Conservation (phyloP, 2,329 filamentous ascomycete species). For the Pseudocercospora cruenta region DNA sequence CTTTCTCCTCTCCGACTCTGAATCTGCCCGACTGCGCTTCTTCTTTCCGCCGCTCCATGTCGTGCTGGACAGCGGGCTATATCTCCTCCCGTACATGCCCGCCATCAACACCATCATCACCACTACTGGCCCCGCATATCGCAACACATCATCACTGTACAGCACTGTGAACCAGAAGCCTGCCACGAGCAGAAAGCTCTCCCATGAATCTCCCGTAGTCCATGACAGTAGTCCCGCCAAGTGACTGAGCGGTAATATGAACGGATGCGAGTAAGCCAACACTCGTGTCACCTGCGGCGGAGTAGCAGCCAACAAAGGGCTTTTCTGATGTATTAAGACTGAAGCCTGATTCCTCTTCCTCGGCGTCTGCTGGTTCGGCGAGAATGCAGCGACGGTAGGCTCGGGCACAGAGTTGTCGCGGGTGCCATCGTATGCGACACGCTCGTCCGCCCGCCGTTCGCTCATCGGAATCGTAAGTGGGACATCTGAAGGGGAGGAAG, state of each 20-base stretch:
- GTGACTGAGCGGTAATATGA: conserved; percentile 85
- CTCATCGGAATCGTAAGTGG: conserved; percentile 31
- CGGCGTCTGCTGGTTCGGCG: conserved; percentile 71
- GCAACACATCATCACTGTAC: conserved; percentile 82
- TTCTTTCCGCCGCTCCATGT: conserved; percentile 66
- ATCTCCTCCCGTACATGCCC: conserved; percentile 90
- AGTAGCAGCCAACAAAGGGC: conserved; percentile 86
- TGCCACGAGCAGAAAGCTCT: conserved; percentile 87
- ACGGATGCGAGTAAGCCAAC: conserved; percentile 93
- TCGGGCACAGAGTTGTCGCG: conserved; percentile 38
- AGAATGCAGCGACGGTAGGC: conserved; percentile 87
- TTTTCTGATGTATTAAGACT: conserved; percentile 96
- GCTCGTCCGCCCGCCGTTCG: conserved; percentile 22
- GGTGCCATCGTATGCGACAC: conserved; percentile 22
- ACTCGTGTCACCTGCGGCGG: conserved; percentile 93
- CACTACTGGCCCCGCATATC: conserved; percentile 80
- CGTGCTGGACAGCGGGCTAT: conserved; percentile 86
- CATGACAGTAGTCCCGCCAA: conserved; percentile 85
- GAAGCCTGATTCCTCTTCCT: conserved; percentile 27
- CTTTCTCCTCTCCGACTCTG: conserved; percentile 73
- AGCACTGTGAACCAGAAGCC: conserved; percentile 84
- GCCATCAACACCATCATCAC: conserved; percentile 78
- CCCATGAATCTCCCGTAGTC: conserved; percentile 93
- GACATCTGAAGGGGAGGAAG: conserved; percentile 21
- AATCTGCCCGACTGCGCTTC: conserved; percentile 61